Evolutionary conservation across 495 filamentous ascomycete species (phyloP), one percentile per base, ranked within the genome.

Genomic region (Tuber brumale): DNA sequence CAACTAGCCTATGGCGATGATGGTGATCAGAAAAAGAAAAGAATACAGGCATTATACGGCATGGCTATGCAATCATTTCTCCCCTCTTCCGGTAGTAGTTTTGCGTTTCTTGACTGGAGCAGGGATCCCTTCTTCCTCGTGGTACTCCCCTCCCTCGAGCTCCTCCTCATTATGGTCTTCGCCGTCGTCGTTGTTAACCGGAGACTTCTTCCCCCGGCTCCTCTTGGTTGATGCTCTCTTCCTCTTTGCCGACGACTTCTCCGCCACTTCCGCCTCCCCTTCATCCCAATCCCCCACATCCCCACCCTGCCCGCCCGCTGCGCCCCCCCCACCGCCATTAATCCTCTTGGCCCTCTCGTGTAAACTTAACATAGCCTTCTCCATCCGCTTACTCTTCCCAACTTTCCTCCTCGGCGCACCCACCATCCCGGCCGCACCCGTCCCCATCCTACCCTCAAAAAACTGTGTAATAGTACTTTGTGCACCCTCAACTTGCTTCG

Each of bases 401-500:
- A 75, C 80, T 73, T 87, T 88, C 77, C 89, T 88, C 69, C 92
- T 88, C 1, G 93, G 94, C 43, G 94, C 94, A n/a, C 57, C 57
- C 9, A 12, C 57, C 48, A 57, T 12, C 48, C 23, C 48, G 87
- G 95, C 97, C 1, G 90, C 90, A 71, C 92, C 90, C 51, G 86
- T 91, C 0, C 89, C 89, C 5, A 84, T 85, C 1, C 90, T 89
- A 35, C 87, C 85, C 1, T 82, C 83, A 83, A 98, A 95, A 82
- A 90, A 99, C 39, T 89, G 87, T n/a, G 95, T 99, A 78, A 99
- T 97, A 83, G 98, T 99, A 44, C 89, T 90, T 86, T 99, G 95
- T 31, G 94, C 97, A 1, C 96, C 95, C 84, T 98, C 95, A 19
- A 88, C 87, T 76, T 91, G 90, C 46, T 95, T 86, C 2, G 88